Base-by-base conservation (phyloP, 2,329 filamentous ascomycete genomes). In the Phoma sp. region DNA sequence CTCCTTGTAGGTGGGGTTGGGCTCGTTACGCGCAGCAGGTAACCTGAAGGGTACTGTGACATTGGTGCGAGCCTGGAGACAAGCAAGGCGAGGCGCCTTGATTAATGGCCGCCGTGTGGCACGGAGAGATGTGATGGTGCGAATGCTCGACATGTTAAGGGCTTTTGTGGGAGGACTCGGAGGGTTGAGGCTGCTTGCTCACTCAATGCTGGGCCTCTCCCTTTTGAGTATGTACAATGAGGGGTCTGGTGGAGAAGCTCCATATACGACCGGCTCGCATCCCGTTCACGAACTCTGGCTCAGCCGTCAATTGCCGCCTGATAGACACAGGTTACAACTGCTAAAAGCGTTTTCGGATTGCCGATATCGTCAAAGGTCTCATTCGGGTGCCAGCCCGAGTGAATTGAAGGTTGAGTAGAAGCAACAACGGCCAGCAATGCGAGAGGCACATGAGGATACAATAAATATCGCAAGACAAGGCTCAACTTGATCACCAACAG, bases 21-120 rank as follows among this genome's bases (percentile, higher is more conserved):
- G 69, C 50, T 71, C 69, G 46, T 71, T 71, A 8, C 68, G 61
- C 13, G 63, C 59, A 51, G 61, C 60, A 22, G 69, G 69, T 25
- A 71, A 39, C 43, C 65, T 62, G 54, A 71, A 71, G 9, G 69
- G 69, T 10, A 68, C 60, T 17, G 69, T 71, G 31, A 63, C 65
- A 36, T 67, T 66, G 46, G 61, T 63, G 48, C 67, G 68, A 40
- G 61, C 49, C 44, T 67, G 66, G 22, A 60, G 45, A 47, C 53
- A 55, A 38, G 56, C 46, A 37, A 49, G 50, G 43, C 55, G 48
- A 37, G 55, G 53, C 35, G 49, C 43, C 29, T 43, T 59, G 31
- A 49, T 51, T 48, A 65, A 43, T 19, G 55, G 60, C 40, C 60
- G 58, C 40, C 51, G 57, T 39, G 49, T 48, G 29, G 45, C 48